Conservation (phyloP, 805 yeast genomes). For the Wickerhamiella galacta region DNA sequence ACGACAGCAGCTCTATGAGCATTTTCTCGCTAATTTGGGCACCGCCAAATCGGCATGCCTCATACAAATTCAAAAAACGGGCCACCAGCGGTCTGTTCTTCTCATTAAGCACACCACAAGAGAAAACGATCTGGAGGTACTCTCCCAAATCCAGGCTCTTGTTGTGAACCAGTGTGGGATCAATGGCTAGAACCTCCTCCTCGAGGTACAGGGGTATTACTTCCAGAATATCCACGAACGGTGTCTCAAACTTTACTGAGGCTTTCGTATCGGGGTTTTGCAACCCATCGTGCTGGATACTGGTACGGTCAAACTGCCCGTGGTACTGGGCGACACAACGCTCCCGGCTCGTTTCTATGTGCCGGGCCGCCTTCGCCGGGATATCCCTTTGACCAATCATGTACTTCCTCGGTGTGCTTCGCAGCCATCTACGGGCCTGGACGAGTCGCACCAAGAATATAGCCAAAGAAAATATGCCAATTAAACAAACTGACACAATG, state of each 20-base stretch:
- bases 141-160: slow-evolving; percentile 37
- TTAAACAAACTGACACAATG: slow-evolving; percentile 41
- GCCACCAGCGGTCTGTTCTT: slow-evolving; percentile 9
- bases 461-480: slow-evolving; percentile 30
- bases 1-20: slow-evolving; percentile 41
- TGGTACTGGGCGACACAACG: slow-evolving; percentile 8
- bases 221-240: slow-evolving; percentile 16
- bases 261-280: slow-evolving; percentile 10
- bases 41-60: slow-evolving; percentile 51
- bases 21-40: slow-evolving; percentile 39
- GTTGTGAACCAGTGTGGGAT: slow-evolving; percentile 19
- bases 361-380: slow-evolving; percentile 20
- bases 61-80: slow-evolving; percentile 40
- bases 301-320: slow-evolving; percentile 8
- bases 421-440: slow-evolving; percentile 38
- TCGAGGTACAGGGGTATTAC: slow-evolving; percentile 16
- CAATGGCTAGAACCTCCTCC: slow-evolving; percentile 10
- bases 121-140: slow-evolving; percentile 33
- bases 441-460: slow-evolving; percentile 45
- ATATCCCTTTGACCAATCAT: slow-evolving; percentile 50
- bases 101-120: slow-evolving; percentile 13
- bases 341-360: background rate
- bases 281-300: slow-evolving; percentile 12
- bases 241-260: slow-evolving; percentile 9
- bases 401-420: slow-evolving; percentile 66